These are phyloP conservation scores for Irpex sp. DNA, from an alignment of 1,284 basidiomycete species.

Conservation along the genomic window DNA sequence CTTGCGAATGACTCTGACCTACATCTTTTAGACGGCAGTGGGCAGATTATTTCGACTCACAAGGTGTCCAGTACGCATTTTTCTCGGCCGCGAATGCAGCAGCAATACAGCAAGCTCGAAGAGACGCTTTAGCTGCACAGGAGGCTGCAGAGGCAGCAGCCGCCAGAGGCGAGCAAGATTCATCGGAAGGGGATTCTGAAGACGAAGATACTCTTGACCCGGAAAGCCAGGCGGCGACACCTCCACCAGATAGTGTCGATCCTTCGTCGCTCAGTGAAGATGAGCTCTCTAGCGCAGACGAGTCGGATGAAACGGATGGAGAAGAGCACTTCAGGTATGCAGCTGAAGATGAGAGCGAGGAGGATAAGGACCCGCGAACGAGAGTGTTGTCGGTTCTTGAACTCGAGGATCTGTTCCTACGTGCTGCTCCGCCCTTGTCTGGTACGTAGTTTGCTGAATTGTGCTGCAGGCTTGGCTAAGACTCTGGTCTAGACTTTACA, in stretches of 20 bases:
- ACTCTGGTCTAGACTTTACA: conserved; percentile 51
- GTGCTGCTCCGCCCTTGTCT: conserved; percentile 73
- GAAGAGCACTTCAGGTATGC: conserved; percentile 32
- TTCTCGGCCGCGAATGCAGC: conserved; percentile 93
- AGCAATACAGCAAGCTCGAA: conserved; percentile 74
- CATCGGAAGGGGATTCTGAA: conserved; percentile 10
- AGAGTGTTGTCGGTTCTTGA: conserved; percentile 86
- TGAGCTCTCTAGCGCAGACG: conserved; percentile 13
- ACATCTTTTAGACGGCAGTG: conserved; percentile 53
- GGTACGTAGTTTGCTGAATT: conserved; percentile 38
- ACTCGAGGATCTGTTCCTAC: conserved; percentile 84
- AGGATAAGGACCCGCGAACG: conserved; percentile 63
- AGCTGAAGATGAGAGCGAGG: conserved; percentile 48
- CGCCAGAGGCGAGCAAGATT: conserved; percentile 12
- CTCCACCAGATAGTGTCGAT: not conserved
- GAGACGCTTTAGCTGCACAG: conserved; percentile 44
- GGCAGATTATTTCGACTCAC: conserved; percentile 92
- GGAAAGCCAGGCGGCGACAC: not conserved
- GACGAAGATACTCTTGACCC: conserved; percentile 17
- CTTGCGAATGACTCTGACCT: not conserved
- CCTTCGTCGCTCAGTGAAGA: conserved; percentile 14
- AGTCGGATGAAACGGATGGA: conserved; percentile 21
- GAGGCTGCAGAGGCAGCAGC: conserved; percentile 22
- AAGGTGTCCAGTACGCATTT: conserved; percentile 86
- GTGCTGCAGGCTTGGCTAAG: not conserved